Evolutionary conservation across 306 rosid species (phyloP).

Genomic region (Malus sylvestris): DNA sequence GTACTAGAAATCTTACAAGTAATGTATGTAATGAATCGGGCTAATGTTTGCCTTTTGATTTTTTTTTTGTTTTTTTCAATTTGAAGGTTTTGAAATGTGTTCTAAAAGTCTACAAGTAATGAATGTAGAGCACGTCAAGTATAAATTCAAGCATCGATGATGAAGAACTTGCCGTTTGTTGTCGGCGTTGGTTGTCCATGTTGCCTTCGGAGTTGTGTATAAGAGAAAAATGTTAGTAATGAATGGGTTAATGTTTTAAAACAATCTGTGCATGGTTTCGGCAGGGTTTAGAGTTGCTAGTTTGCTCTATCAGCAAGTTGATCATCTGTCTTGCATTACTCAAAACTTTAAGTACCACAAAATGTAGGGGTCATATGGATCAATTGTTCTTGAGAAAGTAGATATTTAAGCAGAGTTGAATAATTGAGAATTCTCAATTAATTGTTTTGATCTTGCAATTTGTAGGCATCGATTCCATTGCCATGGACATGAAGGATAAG

Average conservation of each 20-base stretch:
- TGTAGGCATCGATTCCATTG: slow-evolving; percentile 77
- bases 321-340: neutral
- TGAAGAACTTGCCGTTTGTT: neutral
- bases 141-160: neutral
- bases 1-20: neutral
- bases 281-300: neutral
- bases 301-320: neutral
- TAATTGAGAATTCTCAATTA: neutral
- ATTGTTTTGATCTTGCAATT: neutral
- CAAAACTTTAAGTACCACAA: neutral
- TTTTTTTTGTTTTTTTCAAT: neutral
- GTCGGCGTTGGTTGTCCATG: neutral
- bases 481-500: slow-evolving; percentile 87
- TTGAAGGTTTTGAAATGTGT: neutral
- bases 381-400: neutral
- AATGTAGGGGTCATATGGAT: neutral
- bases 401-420: neutral
- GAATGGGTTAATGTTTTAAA: neutral
- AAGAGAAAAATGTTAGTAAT: neutral
- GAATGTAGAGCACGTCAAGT: neutral
- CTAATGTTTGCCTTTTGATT: neutral
- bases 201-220: neutral
- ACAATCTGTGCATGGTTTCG: neutral
- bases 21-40: neutral
- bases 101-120: neutral